A percentile compares a stretch with the other conserved stretches of the same genome.
Conservation (phyloP, 148 eudicot species). For the Selenicereus undatus region DNA sequence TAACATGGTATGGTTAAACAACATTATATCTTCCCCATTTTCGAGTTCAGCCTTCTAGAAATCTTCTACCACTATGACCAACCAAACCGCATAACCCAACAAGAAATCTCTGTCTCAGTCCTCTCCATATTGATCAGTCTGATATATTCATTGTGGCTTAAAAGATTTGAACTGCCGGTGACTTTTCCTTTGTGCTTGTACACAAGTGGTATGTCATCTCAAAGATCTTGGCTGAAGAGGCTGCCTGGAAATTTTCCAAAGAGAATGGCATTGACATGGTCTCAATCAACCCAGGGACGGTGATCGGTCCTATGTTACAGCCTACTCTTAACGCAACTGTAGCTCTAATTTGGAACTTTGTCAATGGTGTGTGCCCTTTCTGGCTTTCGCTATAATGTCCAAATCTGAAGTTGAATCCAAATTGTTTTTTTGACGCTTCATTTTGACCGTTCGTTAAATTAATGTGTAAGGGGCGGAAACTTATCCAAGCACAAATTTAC, state of each 20-base stretch:
- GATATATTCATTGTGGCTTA: too few relatives aligned
- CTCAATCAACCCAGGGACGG: slow-evolving; percentile 42
- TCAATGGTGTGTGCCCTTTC: slow-evolving; percentile 25
- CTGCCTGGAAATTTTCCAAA: slow-evolving; percentile 52
- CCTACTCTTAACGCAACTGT: slow-evolving; percentile 43
- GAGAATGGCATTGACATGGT: slow-evolving; percentile 55
- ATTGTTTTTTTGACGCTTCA: too few relatives aligned
- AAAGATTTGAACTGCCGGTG: too few relatives aligned
- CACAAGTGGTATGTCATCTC: slow-evolving; percentile 45
- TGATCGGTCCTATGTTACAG: slow-evolving; percentile 47
- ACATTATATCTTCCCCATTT: not conserved
- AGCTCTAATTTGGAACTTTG: slow-evolving; percentile 26
- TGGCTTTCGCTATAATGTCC: too few relatives aligned
- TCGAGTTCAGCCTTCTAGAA: too few relatives aligned
- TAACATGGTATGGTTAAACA: too few relatives aligned
- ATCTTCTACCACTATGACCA: too few relatives aligned
- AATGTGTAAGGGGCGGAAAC: slow-evolving; percentile 21
- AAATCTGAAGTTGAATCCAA: too few relatives aligned
- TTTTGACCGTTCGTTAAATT: too few relatives aligned
- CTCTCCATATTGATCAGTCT: too few relatives aligned
- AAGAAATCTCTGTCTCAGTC: too few relatives aligned
- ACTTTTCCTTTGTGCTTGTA: not conserved
- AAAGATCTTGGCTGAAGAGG: slow-evolving; percentile 57
- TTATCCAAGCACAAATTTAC: slow-evolving; percentile 11
- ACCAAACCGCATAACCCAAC: too few relatives aligned